Base-by-base conservation (phyloP, 352 stramenopile species). In the Globisporangium rhizosaccharum region DNA sequence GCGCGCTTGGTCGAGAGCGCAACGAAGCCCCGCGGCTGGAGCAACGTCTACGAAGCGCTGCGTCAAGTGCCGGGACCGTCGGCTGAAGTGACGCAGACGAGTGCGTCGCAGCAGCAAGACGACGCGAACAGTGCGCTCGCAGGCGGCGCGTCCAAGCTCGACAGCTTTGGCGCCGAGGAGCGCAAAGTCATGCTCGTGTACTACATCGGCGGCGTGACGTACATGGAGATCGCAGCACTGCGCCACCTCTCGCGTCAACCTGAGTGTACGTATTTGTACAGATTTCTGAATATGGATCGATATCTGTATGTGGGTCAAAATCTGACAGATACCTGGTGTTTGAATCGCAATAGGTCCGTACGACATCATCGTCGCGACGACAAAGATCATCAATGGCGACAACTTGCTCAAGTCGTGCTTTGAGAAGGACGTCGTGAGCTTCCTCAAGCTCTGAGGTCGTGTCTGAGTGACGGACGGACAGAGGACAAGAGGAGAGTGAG, bases 181-280 rank as follows among this genome's bases (percentile, higher is more conserved):
- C 72, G 78, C 56, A 98, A 98, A 69, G 92, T 97, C 39, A 85
- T 99, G 73, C 69, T 99, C 11, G 90, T 99, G 20, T 97, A 97
- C 72, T 98, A 97, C 71, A 61, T 98, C 17, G 96, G 96, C 45
- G 96, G 96, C 30, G 88, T 99, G 15, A 98, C 95, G 20, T 98
- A 92, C 70, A 98, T 98, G 88, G 96, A 99, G 71, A 97, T 98
- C 60, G 94, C 96, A 18, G 94, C 94, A 18, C 71, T 99, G 44
- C 88, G 96, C 30, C 97, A 97, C 72, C 75, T 99, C 36, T 97
- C 90, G 17, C 88, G 87, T 57, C 82, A 96, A 42, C 78, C 86
- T 14, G 84, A 90, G 8, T 98, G 96, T 90, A 90, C 71, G 66
- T 97, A 56, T 10, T 37, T 45, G 18, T 56, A 26, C 11, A 15